Evolutionary conservation across 2,329 filamentous ascomycete genomes (phyloP), one percentile per base, ranked within the genome.

Genomic region (Diaporthe helianthi): DNA sequence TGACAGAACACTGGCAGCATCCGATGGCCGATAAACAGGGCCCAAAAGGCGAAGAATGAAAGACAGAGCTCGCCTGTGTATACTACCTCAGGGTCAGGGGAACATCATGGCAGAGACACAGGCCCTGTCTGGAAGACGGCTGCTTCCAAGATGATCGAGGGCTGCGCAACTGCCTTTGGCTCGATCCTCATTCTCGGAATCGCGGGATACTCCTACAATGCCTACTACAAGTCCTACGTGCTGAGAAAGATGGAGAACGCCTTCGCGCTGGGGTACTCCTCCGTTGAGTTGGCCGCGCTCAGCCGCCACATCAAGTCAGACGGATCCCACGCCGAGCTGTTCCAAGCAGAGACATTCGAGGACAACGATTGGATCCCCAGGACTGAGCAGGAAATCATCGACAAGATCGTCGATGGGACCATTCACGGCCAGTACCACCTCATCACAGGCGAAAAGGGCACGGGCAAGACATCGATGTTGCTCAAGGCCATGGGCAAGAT

Each of bases 401-500:
- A 99, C 78, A 83, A 82, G n/a, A 98, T 99, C 73, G 87, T 99
- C 29, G 82, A 86, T 61, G 96, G 96, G 1, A 81, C 84, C 2
- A 84, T 88, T 33, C 84, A 84, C 52, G 96, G 96, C 12, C 94
- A 97, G 76, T 99, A 99, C 77, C 93, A 96, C 79, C 86, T 99
- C 1, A 84, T 99, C 3, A 90, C 98, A 55, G 96, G 96, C 58
- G 96, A 98, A 77, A 98, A 99, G 81, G 96, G 96, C 4, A 97
- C 93, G 0, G 96, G 96, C 5, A 99, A 99, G 83, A 97, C 93
- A 70, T 97, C 93, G 73, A 98, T 99, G 96, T 83, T 99, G 49
- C 75, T 99, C 24, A 93, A 98, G 78, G 93, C 93, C 10, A 99
- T 99, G 95, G 89, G 91, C 67, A 97, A 97, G 79, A 91, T 94